These are phyloP conservation scores for Dactylonectria estremocensis DNA, from an alignment of 2,329 filamentous ascomycete genomes.

Conservation along the genomic window DNA sequence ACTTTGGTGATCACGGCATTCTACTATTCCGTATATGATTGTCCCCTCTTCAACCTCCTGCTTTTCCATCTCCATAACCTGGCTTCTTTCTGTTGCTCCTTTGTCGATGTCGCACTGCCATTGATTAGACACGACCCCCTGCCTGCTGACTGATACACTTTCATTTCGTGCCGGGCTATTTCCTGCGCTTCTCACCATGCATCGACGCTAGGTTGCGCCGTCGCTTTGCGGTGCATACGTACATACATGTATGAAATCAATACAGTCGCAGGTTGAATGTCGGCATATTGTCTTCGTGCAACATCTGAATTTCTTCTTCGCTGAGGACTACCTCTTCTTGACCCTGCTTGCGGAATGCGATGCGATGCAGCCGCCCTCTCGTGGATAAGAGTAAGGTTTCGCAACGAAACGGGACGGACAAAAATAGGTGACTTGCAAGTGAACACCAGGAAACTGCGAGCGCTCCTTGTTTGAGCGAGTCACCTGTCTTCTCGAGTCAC, in stretches of 20 bases:
- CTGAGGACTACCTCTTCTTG: background rate
- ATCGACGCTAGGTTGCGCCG: background rate
- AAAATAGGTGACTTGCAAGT: background rate
- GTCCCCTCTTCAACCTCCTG: background rate
- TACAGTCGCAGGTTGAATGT: slow-evolving; percentile 12
- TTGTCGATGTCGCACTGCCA: background rate
- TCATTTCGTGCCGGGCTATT: background rate
- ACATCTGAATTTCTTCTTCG: slow-evolving; percentile 13
- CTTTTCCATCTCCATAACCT: background rate
- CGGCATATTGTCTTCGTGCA: slow-evolving; percentile 14
- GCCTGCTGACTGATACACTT: background rate
- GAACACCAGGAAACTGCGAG: background rate
- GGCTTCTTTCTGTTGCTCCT: no score
- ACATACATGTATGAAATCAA: slow-evolving; percentile 14
- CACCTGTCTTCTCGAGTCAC: slow-evolving; percentile 5
- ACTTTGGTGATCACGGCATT: background rate
- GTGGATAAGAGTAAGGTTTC: no score
- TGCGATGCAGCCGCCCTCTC: background rate
- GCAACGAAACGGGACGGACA: no score
- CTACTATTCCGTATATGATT: background rate
- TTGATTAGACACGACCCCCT: background rate
- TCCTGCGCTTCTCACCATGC: background rate
- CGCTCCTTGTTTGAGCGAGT: slow-evolving; percentile 7
- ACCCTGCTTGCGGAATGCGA: slow-evolving; percentile 7
- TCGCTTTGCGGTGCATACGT: slow-evolving; percentile 4